phyloP scores from a whole-genome alignment of 2,329 filamentous ascomycete species.

The Dothistroma septosporum region DNA sequence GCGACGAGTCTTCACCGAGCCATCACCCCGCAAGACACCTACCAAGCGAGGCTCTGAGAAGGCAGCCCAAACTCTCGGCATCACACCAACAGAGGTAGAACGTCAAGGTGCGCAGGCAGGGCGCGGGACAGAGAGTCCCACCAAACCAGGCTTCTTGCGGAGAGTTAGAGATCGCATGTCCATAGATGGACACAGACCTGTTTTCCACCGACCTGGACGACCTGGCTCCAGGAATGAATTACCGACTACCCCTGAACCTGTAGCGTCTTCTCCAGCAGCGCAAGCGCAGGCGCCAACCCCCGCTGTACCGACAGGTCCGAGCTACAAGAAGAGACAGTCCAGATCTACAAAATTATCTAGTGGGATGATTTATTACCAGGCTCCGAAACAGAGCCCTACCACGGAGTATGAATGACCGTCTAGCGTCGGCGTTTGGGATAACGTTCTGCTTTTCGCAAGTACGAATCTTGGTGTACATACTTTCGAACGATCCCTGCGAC shows the following conservation, averaged over 20 bases:
- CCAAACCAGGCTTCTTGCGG: slow-evolving; percentile 1
- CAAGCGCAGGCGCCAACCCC: background rate
- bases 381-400: slow-evolving; percentile 14
- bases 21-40: background rate
- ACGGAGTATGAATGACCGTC: slow-evolving; percentile 1
- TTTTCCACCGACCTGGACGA: slow-evolving; percentile 3
- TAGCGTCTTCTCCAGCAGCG: background rate
- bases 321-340: slow-evolving; percentile 7
- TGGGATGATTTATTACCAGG: slow-evolving; percentile 26
- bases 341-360: slow-evolving; percentile 23
- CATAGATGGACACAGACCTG: slow-evolving; percentile 1
- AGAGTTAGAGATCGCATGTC: slow-evolving; percentile 10
- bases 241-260: background rate
- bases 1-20: background rate
- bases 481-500: slow-evolving; percentile 9
- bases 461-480: background rate
- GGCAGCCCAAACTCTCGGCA: background rate
- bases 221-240: background rate
- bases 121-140: background rate
- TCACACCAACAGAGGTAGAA: background rate
- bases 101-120: background rate
- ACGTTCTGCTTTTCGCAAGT: no score
- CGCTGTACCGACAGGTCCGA: background rate
- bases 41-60: background rate
- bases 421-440: no score